Percentiles rank a stretch among this genome's conserved stretches.
These are phyloP conservation scores for Arthrobotrys conoides DNA, from an alignment of 2,329 filamentous ascomycete species.

Conservation along the genomic window DNA sequence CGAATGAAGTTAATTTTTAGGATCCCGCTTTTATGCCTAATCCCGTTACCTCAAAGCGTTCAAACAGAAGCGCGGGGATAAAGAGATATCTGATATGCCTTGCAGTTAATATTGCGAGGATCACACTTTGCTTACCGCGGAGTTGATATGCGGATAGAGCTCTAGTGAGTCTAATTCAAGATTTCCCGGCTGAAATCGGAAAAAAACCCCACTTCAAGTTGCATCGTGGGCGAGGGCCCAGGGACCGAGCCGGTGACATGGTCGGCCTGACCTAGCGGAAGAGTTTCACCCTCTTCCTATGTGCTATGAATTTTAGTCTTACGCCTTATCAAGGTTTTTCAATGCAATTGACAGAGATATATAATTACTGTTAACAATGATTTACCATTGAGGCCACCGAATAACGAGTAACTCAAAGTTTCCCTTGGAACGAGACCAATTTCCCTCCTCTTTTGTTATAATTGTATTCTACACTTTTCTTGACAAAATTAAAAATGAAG, in stretches of 20 bases:
- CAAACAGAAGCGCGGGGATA: too few species aligned
- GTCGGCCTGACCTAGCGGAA: not conserved
- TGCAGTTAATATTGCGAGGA: too few species aligned
- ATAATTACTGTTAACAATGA: not conserved
- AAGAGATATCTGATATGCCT: too few species aligned
- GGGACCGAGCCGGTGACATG: not conserved
- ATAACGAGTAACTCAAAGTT: too few species aligned
- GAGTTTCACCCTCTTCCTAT: not conserved
- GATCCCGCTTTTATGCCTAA: too few species aligned
- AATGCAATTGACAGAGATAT: not conserved
- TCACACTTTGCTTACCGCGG: too few species aligned
- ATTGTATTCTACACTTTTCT: not conserved
- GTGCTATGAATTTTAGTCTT: not conserved
- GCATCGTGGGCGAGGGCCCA: not conserved
- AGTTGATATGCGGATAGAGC: too few species aligned
- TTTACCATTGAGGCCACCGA: not conserved
- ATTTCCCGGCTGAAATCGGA: not conserved
- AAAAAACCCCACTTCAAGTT: not conserved
- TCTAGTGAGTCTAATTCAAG: too few species aligned
- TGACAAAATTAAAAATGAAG: constrained; percentile 32
- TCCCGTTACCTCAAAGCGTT: too few species aligned
- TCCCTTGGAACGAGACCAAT: not conserved
- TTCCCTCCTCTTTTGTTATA: not conserved
- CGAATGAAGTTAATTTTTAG: too few species aligned
- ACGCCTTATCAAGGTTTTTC: not conserved